phyloP scores from a whole-genome alignment of 2,329 filamentous ascomycete genomes.

The Intubia oerlemansii region DNA sequence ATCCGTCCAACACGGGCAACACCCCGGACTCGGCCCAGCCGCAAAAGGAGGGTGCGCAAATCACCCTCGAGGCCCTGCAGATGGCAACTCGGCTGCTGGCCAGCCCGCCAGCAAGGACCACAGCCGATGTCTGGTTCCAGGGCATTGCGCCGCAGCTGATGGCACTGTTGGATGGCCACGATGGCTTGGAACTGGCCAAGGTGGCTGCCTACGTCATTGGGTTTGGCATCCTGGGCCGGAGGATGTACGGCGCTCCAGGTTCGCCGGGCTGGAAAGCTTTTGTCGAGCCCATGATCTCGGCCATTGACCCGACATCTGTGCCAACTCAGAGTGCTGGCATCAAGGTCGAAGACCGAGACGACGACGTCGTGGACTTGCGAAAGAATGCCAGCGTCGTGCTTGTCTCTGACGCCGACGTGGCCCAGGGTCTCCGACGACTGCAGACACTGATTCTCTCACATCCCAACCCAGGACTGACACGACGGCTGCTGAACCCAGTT shows the following conservation, averaged over 20 bases:
- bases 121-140: slow-evolving; percentile 35
- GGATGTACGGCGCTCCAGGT: slow-evolving; percentile 40
- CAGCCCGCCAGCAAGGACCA: slow-evolving; percentile 31
- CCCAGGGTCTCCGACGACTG: slow-evolving; percentile 30
- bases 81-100: slow-evolving; percentile 41
- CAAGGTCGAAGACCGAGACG: slow-evolving; percentile 10
- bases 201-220: slow-evolving; percentile 41
- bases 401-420: slow-evolving; percentile 24
- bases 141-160: slow-evolving; percentile 40
- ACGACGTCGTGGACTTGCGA: slow-evolving; percentile 27
- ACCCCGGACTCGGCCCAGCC: slow-evolving; percentile 17
- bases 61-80: slow-evolving; percentile 46
- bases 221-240: slow-evolving; percentile 44
- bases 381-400: slow-evolving; percentile 17
- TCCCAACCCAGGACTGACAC: slow-evolving; percentile 43
- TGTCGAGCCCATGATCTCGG: slow-evolving; percentile 31
- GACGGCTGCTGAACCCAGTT: slow-evolving; percentile 35
- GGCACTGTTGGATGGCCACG: slow-evolving; percentile 35
- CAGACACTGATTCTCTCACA: slow-evolving; percentile 36
- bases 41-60: slow-evolving; percentile 36
- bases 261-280: slow-evolving; percentile 40
- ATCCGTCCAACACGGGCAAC: slow-evolving; percentile 27
- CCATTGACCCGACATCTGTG: slow-evolving; percentile 23
- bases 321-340: not conserved
- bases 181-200: slow-evolving; percentile 33